These are phyloP conservation scores for Ganoderma multipileum DNA, from an alignment of 1,284 basidiomycete genomes.

Conservation along the genomic window DNA sequence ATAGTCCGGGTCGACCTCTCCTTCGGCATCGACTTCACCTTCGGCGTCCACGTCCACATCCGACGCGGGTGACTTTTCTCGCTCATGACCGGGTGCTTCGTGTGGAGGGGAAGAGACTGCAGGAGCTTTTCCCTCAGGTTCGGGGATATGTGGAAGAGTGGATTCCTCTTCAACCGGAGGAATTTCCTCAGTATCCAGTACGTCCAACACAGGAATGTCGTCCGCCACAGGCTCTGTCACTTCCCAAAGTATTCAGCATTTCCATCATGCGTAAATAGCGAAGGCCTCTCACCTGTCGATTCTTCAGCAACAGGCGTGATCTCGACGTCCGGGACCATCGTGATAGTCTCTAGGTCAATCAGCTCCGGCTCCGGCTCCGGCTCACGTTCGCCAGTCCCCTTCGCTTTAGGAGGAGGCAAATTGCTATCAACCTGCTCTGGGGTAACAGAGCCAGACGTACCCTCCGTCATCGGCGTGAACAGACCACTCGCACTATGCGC, in stretches of 20 bases:
- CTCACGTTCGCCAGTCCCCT: background rate
- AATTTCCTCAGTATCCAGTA: background rate
- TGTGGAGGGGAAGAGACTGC: background rate
- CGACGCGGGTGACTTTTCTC: background rate
- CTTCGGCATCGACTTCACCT: slow-evolving; percentile 45
- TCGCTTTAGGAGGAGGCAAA: background rate
- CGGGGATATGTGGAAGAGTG: background rate
- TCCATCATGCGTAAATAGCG: background rate
- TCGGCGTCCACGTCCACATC: slow-evolving; percentile 41
- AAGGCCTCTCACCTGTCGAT: background rate
- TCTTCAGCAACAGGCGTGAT: background rate
- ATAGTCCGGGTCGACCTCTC: slow-evolving; percentile 45
- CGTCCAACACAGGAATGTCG: background rate
- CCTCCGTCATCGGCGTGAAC: slow-evolving; percentile 40
- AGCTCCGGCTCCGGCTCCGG: background rate
- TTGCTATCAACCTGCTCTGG: slow-evolving; percentile 13
- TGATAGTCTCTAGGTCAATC: background rate
- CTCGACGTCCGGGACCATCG: background rate
- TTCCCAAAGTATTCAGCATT: background rate
- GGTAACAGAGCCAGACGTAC: slow-evolving; percentile 28
- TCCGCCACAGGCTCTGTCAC: background rate
- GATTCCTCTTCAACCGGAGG: background rate
- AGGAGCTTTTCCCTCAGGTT: background rate
- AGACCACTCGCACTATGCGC: slow-evolving; percentile 37
- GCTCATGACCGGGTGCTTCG: background rate